Conservation (phyloP, 495 filamentous ascomycete species). For the Talaromyces adpressus region DNA sequence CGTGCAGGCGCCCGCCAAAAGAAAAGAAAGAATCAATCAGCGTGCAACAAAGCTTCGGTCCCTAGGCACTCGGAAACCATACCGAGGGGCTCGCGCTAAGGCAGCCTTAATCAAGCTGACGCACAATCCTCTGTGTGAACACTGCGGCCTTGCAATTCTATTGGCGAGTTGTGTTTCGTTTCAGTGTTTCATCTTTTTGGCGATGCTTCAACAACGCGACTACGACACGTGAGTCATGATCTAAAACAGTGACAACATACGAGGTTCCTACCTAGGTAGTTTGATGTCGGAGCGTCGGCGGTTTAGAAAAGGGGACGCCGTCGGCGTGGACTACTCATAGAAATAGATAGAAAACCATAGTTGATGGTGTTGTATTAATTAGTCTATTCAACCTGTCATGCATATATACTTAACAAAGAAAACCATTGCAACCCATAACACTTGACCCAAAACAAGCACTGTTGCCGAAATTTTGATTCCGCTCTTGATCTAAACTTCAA, state of each 20-base stretch:
- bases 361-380: neutral
- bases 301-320: neutral
- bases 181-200: constrained; percentile 4
- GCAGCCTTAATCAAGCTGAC: neutral
- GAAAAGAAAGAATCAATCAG: constrained; percentile 3
- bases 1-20: neutral
- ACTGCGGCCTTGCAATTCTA: neutral
- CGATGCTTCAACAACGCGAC: neutral
- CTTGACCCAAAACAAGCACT: constrained; percentile 19
- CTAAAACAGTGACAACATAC: neutral
- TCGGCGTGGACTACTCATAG: no score
- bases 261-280: neutral
- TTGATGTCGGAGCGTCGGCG: neutral
- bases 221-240: constrained; percentile 8
- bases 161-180: constrained; percentile 1
- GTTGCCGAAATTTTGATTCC: constrained; percentile 1
- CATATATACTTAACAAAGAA: constrained; percentile 12
- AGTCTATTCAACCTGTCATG: constrained; percentile 17
- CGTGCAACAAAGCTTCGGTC: neutral
- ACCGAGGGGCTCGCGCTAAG: constrained; percentile 4
- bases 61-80: constrained; percentile 5
- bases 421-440: constrained; percentile 16
- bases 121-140: constrained; percentile 2
- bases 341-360: neutral
- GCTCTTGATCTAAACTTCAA: neutral